These are phyloP conservation scores for Aspergillus fischeri DNA, from an alignment of 2,329 filamentous ascomycete genomes.

Conservation along the genomic window DNA sequence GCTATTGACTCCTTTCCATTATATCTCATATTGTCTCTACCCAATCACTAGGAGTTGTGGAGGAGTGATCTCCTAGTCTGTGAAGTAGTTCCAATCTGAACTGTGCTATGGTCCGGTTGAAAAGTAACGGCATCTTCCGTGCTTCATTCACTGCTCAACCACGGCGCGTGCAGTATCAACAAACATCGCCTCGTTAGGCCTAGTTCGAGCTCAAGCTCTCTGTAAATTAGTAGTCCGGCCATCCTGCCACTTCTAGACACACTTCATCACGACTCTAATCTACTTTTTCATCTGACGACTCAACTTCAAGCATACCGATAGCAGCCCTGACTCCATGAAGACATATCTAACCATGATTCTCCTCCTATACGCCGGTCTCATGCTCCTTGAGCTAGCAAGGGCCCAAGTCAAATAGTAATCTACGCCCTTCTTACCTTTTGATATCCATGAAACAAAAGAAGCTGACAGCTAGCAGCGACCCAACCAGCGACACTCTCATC, in stretches of 20 bases:
- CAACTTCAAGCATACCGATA: background rate
- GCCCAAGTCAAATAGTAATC: background rate
- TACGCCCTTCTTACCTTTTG: background rate
- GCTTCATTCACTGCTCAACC: background rate
- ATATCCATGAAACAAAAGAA: background rate
- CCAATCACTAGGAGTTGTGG: background rate
- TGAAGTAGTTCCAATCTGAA: background rate
- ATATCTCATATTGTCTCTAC: too few relatives aligned
- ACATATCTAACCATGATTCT: background rate
- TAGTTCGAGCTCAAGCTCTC: background rate
- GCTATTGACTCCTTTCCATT: too few relatives aligned
- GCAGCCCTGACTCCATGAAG: background rate
- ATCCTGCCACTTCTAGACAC: background rate
- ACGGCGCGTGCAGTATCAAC: background rate
- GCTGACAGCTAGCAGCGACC: conserved; percentile 8
- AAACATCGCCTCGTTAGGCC: background rate
- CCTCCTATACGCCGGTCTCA: background rate
- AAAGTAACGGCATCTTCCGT: background rate
- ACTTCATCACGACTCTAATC: too few relatives aligned
- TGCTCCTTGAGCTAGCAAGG: background rate
- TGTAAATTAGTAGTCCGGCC: background rate
- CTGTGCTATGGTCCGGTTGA: background rate
- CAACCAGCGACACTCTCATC: conserved; percentile 13
- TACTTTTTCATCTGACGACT: background rate
- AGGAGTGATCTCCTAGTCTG: background rate